Conservation (phyloP, 73 alveolate genomes). For the Uronychia binucleata region DNA sequence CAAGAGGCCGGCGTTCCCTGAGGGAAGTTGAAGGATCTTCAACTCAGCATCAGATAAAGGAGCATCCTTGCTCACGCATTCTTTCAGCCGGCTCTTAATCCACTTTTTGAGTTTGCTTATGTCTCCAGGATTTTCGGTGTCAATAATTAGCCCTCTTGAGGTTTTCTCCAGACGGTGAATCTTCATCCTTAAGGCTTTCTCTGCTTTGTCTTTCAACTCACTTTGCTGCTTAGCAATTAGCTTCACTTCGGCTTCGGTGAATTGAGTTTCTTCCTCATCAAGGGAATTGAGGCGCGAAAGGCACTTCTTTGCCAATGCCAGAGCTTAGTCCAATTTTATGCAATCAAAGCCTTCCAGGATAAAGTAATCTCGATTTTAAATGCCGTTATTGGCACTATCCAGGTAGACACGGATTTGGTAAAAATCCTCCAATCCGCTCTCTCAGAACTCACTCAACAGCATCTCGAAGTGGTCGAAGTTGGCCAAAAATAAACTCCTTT, state of each 20-base stretch:
- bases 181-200: not conserved
- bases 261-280: not conserved
- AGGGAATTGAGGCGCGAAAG: not conserved
- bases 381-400: too few relatives aligned
- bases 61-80: not conserved
- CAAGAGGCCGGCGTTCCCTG: not conserved
- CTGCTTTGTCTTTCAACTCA: not conserved
- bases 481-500: too few relatives aligned
- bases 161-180: not conserved
- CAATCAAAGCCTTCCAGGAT: not conserved
- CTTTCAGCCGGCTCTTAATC: not conserved
- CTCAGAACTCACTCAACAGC: too few relatives aligned
- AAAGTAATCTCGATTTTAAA: too few relatives aligned
- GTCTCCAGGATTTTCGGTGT: not conserved
- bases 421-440: too few relatives aligned
- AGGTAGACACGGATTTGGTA: too few relatives aligned
- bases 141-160: not conserved
- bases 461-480: too few relatives aligned
- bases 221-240: not conserved
- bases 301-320: not conserved
- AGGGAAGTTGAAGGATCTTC: not conserved
- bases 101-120: not conserved
- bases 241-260: not conserved
- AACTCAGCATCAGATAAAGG: too few relatives aligned
- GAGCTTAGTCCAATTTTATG: not conserved